These are phyloP conservation scores for Cercospora sp. DNA, from an alignment of 2,329 filamentous ascomycete genomes.

Conservation along the genomic window DNA sequence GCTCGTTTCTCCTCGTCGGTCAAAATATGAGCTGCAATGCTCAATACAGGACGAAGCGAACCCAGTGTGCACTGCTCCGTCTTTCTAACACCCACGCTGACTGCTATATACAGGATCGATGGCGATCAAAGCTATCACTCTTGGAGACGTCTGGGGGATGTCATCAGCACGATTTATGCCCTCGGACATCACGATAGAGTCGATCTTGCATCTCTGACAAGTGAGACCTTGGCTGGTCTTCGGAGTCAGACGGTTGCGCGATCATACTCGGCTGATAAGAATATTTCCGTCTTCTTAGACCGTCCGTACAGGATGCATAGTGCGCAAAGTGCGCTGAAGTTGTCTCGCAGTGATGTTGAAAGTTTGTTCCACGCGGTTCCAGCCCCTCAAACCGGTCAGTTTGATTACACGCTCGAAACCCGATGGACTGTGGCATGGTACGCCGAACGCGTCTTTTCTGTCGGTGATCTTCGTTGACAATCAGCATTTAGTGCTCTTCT, in stretches of 20 bases:
- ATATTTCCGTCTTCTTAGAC: slow-evolving; percentile 53
- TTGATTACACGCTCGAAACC: slow-evolving; percentile 35
- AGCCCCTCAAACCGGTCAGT: slow-evolving; percentile 12
- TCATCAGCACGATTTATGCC: slow-evolving; percentile 50
- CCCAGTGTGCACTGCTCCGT: background rate
- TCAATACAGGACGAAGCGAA: background rate
- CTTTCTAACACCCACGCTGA: background rate
- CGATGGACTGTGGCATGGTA: slow-evolving; percentile 38
- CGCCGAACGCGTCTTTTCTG: background rate
- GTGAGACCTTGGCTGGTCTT: slow-evolving; percentile 47
- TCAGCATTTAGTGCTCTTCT: slow-evolving; percentile 26
- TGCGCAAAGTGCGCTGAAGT: slow-evolving; percentile 11
- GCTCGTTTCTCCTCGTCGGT: background rate
- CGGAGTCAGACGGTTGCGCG: slow-evolving; percentile 46
- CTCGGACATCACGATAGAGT: slow-evolving; percentile 51
- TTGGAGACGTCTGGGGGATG: slow-evolving; percentile 51
- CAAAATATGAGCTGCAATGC: background rate
- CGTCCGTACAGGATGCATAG: slow-evolving; percentile 51
- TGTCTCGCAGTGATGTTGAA: slow-evolving; percentile 5
- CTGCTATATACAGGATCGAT: slow-evolving; percentile 8
- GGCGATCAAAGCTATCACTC: slow-evolving; percentile 46
- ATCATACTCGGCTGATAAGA: slow-evolving; percentile 51
- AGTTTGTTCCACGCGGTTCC: background rate
- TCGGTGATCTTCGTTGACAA: background rate
- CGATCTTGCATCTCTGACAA: slow-evolving; percentile 35